Evolutionary conservation across 2,329 filamentous ascomycete species (phyloP).

Genomic region (Penicillium sp.): DNA sequence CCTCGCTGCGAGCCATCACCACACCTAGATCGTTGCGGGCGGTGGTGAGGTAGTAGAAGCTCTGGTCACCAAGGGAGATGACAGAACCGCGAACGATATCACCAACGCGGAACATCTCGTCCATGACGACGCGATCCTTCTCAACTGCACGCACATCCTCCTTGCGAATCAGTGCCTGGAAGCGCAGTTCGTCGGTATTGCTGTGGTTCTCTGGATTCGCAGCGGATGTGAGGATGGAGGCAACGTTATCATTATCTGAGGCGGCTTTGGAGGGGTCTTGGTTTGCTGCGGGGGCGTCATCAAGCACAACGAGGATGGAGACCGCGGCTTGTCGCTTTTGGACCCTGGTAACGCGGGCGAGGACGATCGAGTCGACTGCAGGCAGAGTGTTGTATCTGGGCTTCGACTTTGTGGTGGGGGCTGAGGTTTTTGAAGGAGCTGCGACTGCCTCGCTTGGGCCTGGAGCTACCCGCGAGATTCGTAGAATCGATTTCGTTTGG

Average conservation of each 20-base stretch:
- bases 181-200: conserved; percentile 59
- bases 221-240: conserved; percentile 35
- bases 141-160: conserved; percentile 94
- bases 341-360: conserved; percentile 80
- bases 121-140: conserved; percentile 88
- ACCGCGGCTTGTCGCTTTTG: conserved; percentile 79
- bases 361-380: conserved; percentile 70
- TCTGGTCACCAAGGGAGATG: conserved; percentile 86
- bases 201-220: conserved; percentile 40
- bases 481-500: conserved; percentile 39
- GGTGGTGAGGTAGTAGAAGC: conserved; percentile 91
- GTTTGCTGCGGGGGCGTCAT: conserved; percentile 31
- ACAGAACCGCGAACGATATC: conserved; percentile 86
- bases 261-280: conserved; percentile 20
- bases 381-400: conserved; percentile 69
- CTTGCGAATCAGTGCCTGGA: conserved; percentile 76
- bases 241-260: conserved; percentile 37
- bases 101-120: conserved; percentile 85
- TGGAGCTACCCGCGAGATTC: conserved; percentile 24
- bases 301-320: conserved; percentile 76
- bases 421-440: not conserved
- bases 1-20: conserved; percentile 84
- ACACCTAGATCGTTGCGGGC: conserved; percentile 88
- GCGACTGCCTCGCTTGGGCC: conserved; percentile 1
- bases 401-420: conserved; percentile 19